Evolutionary conservation across 208 protist species (phyloP), one percentile per base, ranked within the genome.

Genomic region (Wallacemonas rigidus): DNA sequence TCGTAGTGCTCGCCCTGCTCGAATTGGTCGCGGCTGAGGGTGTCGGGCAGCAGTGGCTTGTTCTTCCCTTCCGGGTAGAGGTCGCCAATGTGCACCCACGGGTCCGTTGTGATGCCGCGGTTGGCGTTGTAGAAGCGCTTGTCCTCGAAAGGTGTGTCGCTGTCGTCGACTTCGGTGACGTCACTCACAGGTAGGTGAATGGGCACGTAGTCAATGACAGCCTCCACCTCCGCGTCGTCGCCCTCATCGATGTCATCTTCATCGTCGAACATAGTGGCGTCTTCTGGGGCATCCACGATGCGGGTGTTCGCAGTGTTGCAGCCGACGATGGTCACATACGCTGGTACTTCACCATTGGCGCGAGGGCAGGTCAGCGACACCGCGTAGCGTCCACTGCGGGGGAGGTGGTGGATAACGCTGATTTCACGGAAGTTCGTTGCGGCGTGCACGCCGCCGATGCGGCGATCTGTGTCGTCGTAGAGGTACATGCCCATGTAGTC

Each of bases 351-450:
- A 60, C 85, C 85, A 40, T 60, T 81, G 36, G 76, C 79, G 38
- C 79, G 78, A 3, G 81, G 85, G 74, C 81, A 90, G 35, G 85
- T 87, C 40, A 82, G 64, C 39, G 76, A 87, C 15, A 90, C 61
- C 2, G 85, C 85, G 54, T 86, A 87, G 26, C 79, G 77, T 35
- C 81, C 85, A 62, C 75, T 77, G 47, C 55, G 55, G 15, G 77
- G 75, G 11, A 90, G 74, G 36, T 83, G 79, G 56, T 83, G 70
- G 38, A 85, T 75, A 50, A 90, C 67, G 53, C 81, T 80, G 15
- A 72, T 85, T 47, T 90, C 85, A 54, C 85, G 77, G 73, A 81
- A 90, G 73, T 90, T 90, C 2, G 81, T 90, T 14, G 85, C 85
- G 41, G 76, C 73, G 41, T 80, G 75, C 9, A 85, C 75, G 48